A percentile compares a stretch with the other conserved stretches of the same genome.
Evolutionary conservation across 2,329 filamentous ascomycete species (phyloP).

Genomic region (Botrytis paeoniae): DNA sequence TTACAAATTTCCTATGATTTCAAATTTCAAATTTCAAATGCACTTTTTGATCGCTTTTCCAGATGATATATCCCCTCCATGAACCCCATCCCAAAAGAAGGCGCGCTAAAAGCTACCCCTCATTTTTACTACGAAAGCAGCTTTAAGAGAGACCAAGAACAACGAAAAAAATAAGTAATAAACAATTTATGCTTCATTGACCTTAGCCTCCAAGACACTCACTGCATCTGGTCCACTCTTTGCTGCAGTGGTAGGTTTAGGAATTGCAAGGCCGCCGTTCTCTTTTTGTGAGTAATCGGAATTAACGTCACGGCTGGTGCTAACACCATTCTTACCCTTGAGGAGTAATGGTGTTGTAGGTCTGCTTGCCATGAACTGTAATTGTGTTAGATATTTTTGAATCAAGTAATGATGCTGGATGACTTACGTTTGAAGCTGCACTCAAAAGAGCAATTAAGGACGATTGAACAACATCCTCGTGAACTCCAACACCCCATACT

Average conservation of each 20-base stretch:
- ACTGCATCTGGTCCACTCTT: constrained; percentile 38
- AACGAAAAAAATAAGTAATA: background rate
- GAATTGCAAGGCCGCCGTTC: constrained; percentile 30
- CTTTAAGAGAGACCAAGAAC: background rate
- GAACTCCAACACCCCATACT: constrained; percentile 89
- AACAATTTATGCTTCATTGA: constrained; percentile 36
- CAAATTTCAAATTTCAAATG: background rate
- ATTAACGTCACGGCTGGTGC: constrained; percentile 42
- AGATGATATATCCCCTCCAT: background rate
- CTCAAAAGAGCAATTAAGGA: constrained; percentile 82
- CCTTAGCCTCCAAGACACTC: constrained; percentile 42
- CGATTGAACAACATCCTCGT: constrained; percentile 88
- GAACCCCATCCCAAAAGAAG: background rate
- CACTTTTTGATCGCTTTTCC: constrained; percentile 9
- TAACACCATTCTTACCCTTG: constrained; percentile 51
- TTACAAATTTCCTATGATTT: background rate
- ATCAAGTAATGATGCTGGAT: constrained; percentile 80
- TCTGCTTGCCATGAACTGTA: constrained; percentile 68
- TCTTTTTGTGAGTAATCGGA: constrained; percentile 31
- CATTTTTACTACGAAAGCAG: constrained; percentile 3
- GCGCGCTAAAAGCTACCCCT: constrained; percentile 9
- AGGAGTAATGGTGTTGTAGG: constrained; percentile 66
- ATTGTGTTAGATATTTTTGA: constrained; percentile 82
- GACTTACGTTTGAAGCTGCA: constrained; percentile 77
- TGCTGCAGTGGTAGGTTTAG: constrained; percentile 29